These are phyloP conservation scores for Acer negundo DNA, from an alignment of 345 rosid species.

Conservation along the genomic window DNA sequence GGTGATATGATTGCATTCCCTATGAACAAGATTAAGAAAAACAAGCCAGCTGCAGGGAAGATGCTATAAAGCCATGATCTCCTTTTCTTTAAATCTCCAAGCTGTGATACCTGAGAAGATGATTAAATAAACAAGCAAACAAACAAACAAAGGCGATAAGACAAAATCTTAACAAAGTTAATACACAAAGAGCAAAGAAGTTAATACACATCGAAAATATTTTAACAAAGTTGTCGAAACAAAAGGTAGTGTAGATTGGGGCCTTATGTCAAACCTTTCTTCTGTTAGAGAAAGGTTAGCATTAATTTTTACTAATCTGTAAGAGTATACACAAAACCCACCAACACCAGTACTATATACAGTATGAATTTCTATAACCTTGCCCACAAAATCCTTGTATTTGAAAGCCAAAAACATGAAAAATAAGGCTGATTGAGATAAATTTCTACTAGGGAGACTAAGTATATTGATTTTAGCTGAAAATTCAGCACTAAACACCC, in stretches of 20 bases:
- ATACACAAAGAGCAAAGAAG: neutral
- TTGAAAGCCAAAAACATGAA: neutral
- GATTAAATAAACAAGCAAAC: neutral
- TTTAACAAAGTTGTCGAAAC: neutral
- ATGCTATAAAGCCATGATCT: conserved; percentile 38
- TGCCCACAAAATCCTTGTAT: neutral
- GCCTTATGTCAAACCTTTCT: neutral
- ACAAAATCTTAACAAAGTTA: neutral
- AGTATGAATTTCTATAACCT: neutral
- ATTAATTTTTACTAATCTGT: neutral
- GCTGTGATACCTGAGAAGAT: conserved; percentile 34
- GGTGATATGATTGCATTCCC: conserved; percentile 41
- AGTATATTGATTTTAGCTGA: neutral
- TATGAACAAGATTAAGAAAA: conserved; percentile 43
- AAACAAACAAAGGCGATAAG: neutral
- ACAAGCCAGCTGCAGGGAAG: conserved; percentile 41
- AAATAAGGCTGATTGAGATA: neutral
- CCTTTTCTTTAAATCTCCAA: conserved; percentile 35
- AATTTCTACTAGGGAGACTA: neutral
- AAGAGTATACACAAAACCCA: neutral
- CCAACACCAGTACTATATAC: neutral
- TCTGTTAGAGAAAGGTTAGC: neutral
- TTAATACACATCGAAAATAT: too few relatives aligned
- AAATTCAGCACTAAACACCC: neutral
- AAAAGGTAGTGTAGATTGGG: neutral